Evolutionary conservation across 1,284 basidiomycete genomes (phyloP), one percentile per base, ranked within the genome.

Genomic region (Trichosporon sp.): DNA sequence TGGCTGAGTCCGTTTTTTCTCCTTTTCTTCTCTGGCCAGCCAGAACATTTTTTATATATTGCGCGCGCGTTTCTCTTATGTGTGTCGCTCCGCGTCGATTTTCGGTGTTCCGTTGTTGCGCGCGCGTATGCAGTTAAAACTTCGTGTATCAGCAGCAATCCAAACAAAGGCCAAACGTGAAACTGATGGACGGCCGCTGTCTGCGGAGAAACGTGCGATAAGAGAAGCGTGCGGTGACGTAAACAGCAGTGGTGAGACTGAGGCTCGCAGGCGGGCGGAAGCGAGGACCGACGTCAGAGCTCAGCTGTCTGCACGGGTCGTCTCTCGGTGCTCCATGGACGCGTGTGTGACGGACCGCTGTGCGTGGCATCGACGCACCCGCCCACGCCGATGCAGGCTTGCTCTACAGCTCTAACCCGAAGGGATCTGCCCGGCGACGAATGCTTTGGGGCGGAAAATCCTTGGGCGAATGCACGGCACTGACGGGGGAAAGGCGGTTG

Each of bases 91-190:
- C 51, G 51, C 51, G 51, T 27, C 27, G 27, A 56, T 25, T 31
- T 6, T 31, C 27, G 25, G 29, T 58, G 53, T 58, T 60, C 27
- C 18, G 56, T 60, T 60, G 56, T 60, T 32, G 56, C 56, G 56
- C 56, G 56, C 56, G 56, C 56, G 56, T 60, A 60, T 60, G 56
- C 56, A 60, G 56, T 60, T 60, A n/a, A 32, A 32, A 60, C 27
- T 60, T 60, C 56, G 56, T 60, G 56, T 60, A 60, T 58, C 53
- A 18, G 21, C 21, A 53, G 47, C 21, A 53, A 9, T 9, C 6
- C 18, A 15, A 18, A n/a, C 12, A 13, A 5, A 4, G 32, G 32
- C 32, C 32, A 32, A 32, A 32, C 32, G 9, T 42, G 38, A 42
- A 42, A 42, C 38, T 42, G 38, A 42, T 38, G 35, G 9, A 15